Conservation (phyloP, 306 rosid species). For the Crotalaria pallida region DNA sequence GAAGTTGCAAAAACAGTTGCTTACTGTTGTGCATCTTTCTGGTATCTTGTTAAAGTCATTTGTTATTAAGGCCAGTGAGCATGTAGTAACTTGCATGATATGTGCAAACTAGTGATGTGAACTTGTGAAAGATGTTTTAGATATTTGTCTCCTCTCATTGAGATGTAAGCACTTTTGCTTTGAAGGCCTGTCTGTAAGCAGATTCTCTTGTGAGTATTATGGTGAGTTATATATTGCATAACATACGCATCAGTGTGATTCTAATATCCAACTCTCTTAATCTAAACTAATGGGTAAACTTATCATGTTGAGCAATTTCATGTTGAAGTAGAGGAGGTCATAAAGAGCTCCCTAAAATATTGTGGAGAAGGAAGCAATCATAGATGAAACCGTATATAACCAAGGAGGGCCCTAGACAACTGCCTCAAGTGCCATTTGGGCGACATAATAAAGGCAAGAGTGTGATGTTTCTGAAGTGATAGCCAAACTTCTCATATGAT, state of each 20-base stretch:
- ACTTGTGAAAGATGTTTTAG: constrained; percentile 11
- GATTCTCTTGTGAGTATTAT: not conserved
- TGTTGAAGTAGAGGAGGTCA: not conserved
- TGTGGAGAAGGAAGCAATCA: not conserved
- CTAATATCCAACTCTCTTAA: not conserved
- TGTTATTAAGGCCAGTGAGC: constrained; percentile 27
- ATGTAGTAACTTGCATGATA: constrained; percentile 13
- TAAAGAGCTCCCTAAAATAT: not conserved
- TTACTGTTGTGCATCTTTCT: constrained; percentile 39
- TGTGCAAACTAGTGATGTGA: constrained; percentile 22
- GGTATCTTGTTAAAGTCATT: constrained; percentile 17
- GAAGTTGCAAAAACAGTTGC: constrained; percentile 38
- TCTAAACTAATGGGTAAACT: not conserved
- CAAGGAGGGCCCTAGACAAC: too few species aligned
- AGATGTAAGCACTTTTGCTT: constrained; percentile 8
- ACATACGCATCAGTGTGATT: not conserved
- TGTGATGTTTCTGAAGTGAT: not conserved
- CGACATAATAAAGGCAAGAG: too few species aligned
- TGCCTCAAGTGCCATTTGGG: too few species aligned
- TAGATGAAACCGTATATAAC: too few species aligned
- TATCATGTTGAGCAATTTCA: not conserved
- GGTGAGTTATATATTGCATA: not conserved
- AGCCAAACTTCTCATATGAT: not conserved
- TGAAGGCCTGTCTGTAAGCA: constrained; percentile 13
- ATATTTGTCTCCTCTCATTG: constrained; percentile 8